Evolutionary conservation across 1,284 basidiomycete genomes (phyloP).

Genomic region (Thecaphora thlaspeos): DNA sequence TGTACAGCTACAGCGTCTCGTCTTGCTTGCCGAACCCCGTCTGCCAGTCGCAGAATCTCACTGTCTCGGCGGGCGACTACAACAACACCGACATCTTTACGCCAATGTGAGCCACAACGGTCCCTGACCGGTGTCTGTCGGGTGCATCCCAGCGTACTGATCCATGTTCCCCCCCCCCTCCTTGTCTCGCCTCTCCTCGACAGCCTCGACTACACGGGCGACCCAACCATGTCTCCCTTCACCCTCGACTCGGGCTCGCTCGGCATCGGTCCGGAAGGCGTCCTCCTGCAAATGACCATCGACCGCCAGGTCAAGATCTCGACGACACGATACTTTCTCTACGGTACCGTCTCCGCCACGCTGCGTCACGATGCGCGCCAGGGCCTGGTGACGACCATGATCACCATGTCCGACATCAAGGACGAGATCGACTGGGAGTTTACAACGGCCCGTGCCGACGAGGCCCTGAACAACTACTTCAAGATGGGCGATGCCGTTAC

Average conservation of each 20-base stretch:
- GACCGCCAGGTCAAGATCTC: conserved; percentile 42
- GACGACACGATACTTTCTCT: conserved; percentile 50
- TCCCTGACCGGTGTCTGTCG: no score
- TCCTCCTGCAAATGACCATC: conserved; percentile 42
- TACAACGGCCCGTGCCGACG: conserved; percentile 19
- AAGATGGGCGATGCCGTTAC: conserved; percentile 12
- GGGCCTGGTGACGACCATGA: conserved; percentile 49
- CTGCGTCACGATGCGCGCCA: conserved; percentile 38
- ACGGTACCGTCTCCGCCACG: conserved; percentile 42
- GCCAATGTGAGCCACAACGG: conserved; percentile 21
- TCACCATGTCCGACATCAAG: conserved; percentile 38
- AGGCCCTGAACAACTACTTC: conserved; percentile 40
- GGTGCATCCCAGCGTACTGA: no score
- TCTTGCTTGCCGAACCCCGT: conserved; percentile 49
- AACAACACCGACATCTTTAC: conserved; percentile 40
- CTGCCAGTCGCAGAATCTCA: conserved; percentile 33
- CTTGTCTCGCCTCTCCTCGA: conserved; percentile 1
- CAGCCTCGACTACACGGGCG: conserved; percentile 46
- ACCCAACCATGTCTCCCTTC: conserved; percentile 29
- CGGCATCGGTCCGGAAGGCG: conserved; percentile 45
- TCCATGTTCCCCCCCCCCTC: no score
- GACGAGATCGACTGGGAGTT: conserved; percentile 51
- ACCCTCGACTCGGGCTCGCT: conserved; percentile 48
- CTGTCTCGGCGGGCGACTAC: conserved; percentile 29
- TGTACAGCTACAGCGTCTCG: conserved; percentile 32